Conservation (phyloP, 1,284 basidiomycete genomes). For the Heterobasidion irregulare region DNA sequence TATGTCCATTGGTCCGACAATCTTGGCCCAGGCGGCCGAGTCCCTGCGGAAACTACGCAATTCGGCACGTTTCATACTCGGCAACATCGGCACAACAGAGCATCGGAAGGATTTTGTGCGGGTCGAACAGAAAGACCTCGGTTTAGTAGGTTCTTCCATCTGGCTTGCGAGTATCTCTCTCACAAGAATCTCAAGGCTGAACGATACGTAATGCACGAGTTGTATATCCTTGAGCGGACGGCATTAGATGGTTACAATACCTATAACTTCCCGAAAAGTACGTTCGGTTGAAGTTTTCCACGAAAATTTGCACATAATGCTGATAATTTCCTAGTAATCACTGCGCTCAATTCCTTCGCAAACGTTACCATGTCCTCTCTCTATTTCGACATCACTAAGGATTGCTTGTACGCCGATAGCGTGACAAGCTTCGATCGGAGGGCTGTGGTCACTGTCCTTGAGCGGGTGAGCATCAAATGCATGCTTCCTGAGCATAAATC, state of each 20-base stretch:
- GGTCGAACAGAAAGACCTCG: slow-evolving; percentile 41
- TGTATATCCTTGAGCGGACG: slow-evolving; percentile 63
- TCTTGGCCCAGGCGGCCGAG: slow-evolving; percentile 75
- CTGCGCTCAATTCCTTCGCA: slow-evolving; percentile 54
- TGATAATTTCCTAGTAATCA: slow-evolving; percentile 37
- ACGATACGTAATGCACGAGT: slow-evolving; percentile 79
- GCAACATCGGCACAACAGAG: slow-evolving; percentile 54
- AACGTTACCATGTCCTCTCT: slow-evolving; percentile 71
- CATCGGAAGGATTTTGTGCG: slow-evolving; percentile 20
- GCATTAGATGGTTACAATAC: slow-evolving; percentile 64
- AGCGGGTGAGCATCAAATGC: slow-evolving; percentile 41
- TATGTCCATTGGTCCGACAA: slow-evolving; percentile 76
- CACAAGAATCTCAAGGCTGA: slow-evolving; percentile 48
- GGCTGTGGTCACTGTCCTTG: slow-evolving; percentile 64
- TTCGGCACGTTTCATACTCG: slow-evolving; percentile 84
- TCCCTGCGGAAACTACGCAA: slow-evolving; percentile 84
- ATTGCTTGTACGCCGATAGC: slow-evolving; percentile 78
- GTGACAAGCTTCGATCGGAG: slow-evolving; percentile 45
- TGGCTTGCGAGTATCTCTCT: too few species aligned
- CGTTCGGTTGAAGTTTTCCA: slow-evolving; percentile 6
- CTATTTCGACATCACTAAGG: slow-evolving; percentile 92
- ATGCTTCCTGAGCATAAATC: neutral
- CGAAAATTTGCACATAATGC: neutral
- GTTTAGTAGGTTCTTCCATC: slow-evolving; percentile 42
- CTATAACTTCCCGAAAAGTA: slow-evolving; percentile 85